A percentile compares a stretch with the other conserved stretches of the same genome.
Conservation (phyloP, 179 eudicot species). For the Silene vulgaris region DNA sequence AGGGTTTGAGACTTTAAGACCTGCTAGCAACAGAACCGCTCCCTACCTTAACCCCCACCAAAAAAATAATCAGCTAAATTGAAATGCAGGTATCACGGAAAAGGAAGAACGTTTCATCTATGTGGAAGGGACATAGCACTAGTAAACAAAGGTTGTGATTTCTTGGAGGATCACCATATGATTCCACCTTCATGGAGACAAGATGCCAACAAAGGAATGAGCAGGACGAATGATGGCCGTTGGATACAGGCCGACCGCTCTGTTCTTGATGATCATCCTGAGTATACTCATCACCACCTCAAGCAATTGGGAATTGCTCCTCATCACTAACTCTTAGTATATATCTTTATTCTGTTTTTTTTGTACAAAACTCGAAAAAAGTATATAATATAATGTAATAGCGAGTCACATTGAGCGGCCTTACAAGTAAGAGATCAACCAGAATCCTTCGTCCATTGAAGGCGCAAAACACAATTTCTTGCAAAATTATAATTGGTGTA, state of each 20-base stretch:
- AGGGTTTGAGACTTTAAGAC: background rate
- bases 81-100: conserved; percentile 59
- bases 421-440: no score
- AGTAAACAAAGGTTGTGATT: conserved; percentile 75
- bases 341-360: background rate
- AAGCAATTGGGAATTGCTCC: conserved; percentile 30
- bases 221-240: conserved; percentile 55
- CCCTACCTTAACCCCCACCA: no score
- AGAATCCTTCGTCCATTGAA: background rate
- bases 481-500: background rate
- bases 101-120: conserved; percentile 41
- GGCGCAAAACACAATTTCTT: background rate
- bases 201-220: conserved; percentile 74
- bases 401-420: no score
- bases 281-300: conserved; percentile 39
- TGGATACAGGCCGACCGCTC: conserved; percentile 71
- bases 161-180: conserved; percentile 49
- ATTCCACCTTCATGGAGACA: conserved; percentile 85
- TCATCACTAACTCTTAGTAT: background rate
- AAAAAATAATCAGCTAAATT: background rate
- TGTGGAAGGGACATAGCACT: conserved; percentile 65
- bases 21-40: background rate
- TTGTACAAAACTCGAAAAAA: background rate
- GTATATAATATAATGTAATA: background rate
- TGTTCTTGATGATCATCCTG: conserved; percentile 42